phyloP scores from a whole-genome alignment of 2,329 filamentous ascomycete species.

The Pestalotiopsis sp. region DNA sequence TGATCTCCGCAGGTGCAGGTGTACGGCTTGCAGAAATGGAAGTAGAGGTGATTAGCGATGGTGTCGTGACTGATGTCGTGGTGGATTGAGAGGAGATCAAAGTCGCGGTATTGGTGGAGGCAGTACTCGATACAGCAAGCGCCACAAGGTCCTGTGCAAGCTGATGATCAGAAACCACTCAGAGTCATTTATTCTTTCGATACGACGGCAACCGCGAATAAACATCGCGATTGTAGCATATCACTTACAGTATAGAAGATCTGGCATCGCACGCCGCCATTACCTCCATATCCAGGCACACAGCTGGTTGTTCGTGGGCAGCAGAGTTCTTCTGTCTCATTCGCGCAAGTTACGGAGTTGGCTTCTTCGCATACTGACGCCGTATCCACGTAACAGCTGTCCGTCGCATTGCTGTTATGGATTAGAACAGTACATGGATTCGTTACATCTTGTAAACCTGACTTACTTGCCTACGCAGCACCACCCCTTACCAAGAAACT shows the following conservation, averaged over 20 bases:
- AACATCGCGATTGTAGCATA: background rate
- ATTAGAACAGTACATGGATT: background rate
- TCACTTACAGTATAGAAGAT: background rate
- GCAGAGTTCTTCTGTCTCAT: background rate
- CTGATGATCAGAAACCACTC: background rate
- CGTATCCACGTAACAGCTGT: slow-evolving; percentile 7
- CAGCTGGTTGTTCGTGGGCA: slow-evolving; percentile 10
- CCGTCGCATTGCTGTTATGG: background rate
- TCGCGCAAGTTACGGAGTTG: slow-evolving; percentile 2
- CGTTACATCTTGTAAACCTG: background rate
- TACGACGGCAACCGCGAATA: background rate
- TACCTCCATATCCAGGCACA: background rate
- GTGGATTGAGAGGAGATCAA: background rate
- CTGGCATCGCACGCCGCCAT: background rate
- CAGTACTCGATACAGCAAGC: background rate
- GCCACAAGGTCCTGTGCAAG: background rate
- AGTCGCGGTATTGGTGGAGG: background rate
- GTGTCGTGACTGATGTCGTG: background rate
- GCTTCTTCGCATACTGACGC: background rate
- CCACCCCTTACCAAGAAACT: slow-evolving; percentile 6
- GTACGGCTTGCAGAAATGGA: background rate
- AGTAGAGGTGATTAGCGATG: background rate
- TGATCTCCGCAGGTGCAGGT: no score
- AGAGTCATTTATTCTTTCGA: no score
- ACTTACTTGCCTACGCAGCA: slow-evolving; percentile 12